Evolutionary conservation across 2,329 filamentous ascomycete species (phyloP), one percentile per base, ranked within the genome.

Genomic region (Malbranchea zuffiana): DNA sequence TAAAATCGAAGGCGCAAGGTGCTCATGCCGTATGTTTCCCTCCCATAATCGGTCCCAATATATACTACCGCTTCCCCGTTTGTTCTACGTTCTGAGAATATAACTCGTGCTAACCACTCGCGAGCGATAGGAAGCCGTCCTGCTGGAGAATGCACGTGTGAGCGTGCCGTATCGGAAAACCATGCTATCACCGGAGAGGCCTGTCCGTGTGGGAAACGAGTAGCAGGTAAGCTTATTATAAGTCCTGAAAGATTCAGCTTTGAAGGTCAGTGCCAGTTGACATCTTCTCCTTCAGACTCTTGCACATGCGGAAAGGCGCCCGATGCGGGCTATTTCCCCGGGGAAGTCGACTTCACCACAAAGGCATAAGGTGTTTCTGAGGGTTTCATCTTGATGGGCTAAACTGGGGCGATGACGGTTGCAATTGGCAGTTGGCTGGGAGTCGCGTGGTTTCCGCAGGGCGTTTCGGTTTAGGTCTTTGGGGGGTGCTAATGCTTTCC

Each of bases 291-390:
- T 17, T 28, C 42, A 78, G 76, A 67, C 54, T 76, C 72, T 16
- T 90, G 84, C 65, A 90, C 81, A n/a, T 94, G 86, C 57, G 80
- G 85, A 61, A 87, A 83, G 59, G 74, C 74, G 12, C 57, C 72
- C 32, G 71, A 72, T 47, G 71, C 75, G 37, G 73, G 73, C 25
- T 68, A 70, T 41, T 74, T 80, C 47, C 71, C 75, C 18, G 63
- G 80, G 48, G 87, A 95, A 74, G 82, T 73, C 33, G 87, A 95
- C 61, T 95, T 94, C 56, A 95, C 86, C 24, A 84, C 79, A 37
- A 75, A 72, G 65, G 49, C 51, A 35, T 50, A 45, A 35, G 17
- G 6, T 3, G n/a, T n/a, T n/a, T n/a, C n/a, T n/a, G n/a, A n/a
- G n/a, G n/a, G n/a, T n/a, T n/a, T n/a, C n/a, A n/a, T n/a, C n/a